A percentile compares a stretch with the other conserved stretches of the same genome.
phyloP scores from a whole-genome alignment of 1,284 basidiomycete species.

The Pseudozyma sp. region DNA sequence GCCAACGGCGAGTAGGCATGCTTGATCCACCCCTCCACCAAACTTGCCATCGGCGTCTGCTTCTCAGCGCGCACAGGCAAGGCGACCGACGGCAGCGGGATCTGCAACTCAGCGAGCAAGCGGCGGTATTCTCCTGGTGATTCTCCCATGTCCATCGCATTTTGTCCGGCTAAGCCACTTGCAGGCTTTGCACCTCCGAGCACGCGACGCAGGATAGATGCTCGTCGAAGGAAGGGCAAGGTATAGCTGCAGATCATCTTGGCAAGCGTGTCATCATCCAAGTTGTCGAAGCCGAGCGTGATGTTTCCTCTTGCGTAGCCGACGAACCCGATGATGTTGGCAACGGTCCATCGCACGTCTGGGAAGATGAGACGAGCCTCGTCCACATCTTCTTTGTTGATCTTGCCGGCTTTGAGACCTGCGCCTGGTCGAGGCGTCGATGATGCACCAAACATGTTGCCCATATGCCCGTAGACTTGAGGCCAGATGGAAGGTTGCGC shows the following conservation, averaged over 20 bases:
- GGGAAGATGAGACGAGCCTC: constrained; percentile 61
- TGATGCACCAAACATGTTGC: constrained; percentile 27
- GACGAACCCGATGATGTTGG: constrained; percentile 65
- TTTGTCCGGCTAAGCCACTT: background rate
- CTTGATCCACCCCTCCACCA: constrained; percentile 69
- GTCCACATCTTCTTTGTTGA: constrained; percentile 44
- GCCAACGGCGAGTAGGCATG: constrained; percentile 65
- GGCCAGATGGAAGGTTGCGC: constrained; percentile 66
- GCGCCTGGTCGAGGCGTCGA: constrained; percentile 36
- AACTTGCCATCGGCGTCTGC: constrained; percentile 62
- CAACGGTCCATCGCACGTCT: constrained; percentile 65
- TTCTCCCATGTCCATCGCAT: constrained; percentile 22
- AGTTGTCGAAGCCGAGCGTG: constrained; percentile 66
- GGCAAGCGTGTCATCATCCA: constrained; percentile 73
- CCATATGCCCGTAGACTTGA: constrained; percentile 47
- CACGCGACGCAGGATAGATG: constrained; percentile 85
- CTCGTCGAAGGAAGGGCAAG: constrained; percentile 90
- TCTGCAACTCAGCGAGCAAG: constrained; percentile 53
- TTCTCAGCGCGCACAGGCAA: constrained; percentile 60
- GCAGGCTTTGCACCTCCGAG: constrained; percentile 67
- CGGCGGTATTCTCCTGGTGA: constrained; percentile 59
- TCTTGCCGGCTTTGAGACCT: constrained; percentile 34
- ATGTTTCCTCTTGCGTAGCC: constrained; percentile 68
- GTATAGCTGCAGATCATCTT: constrained; percentile 89
- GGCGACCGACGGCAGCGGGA: constrained; percentile 58